Base-by-base conservation (phyloP, 371 early-diverging fungal genomes). In the Conidiobolus incongruus region DNA sequence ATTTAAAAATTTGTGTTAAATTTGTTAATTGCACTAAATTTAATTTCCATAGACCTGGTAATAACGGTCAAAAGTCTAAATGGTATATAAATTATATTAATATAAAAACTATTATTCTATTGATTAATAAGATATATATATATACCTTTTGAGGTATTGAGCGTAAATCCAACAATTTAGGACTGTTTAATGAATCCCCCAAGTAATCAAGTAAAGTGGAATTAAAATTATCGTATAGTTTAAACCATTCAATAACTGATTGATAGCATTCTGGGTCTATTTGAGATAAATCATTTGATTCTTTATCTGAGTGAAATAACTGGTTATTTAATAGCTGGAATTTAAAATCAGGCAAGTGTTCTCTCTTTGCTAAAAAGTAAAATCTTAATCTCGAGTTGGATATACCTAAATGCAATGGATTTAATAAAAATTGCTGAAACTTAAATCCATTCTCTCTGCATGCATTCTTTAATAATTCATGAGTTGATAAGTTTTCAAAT, bases 401-500 rank as follows among this genome's bases (percentile, higher is more conserved):
- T 22, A 70, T 64, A 20, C 69, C 64, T 23, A 75, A 56, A 53
- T 76, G 68, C 35, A 66, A 23, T 10, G 77, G 77, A 15, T 63
- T 72, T 42, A 76, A 55, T 44, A 73, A 50, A 47, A 65, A 59
- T 47, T 76, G 74, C 31, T 68, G 62, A 35, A 50, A 60, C 29
- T 58, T 47, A 48, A 73, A 76, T 22, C 63, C 62, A 17, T 50
- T 46, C 2, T 51, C 44, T 0, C 41, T 38, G 22, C 71, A 48
- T 38, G 62, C 50, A 7, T 53, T 54, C 28, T 73, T 52, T n/a
- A 72, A 44, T 1, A 60, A 30, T 20, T 65, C 58, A 1, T 67
- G 60, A 17, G 69, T 64, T 17, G 67, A 63, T 0, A 72, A 75
- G 37, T 56, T 56, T 53, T 86, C 85, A 45, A 86, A 84, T 3